Evolutionary conservation across 2,329 filamentous ascomycete genomes (phyloP), one percentile per base, ranked within the genome.

Genomic region (Claviceps citrina): DNA sequence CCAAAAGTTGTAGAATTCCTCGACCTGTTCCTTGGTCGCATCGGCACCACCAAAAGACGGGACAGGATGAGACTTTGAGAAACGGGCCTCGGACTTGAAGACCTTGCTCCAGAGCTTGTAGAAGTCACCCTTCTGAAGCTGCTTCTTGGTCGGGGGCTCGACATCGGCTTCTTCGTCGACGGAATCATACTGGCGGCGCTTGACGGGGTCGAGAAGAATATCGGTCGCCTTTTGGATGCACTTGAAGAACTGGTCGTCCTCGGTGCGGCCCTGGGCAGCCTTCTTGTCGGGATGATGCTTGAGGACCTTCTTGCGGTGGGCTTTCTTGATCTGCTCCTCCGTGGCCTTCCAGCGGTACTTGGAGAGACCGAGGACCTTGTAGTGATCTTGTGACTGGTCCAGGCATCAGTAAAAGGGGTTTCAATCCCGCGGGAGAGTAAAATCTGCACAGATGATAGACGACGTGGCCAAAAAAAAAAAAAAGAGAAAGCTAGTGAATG

Each of bases 161-260:
- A 94, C 81, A 43, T 98, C 84, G 47, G 91, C 91, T 51, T 76
- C 78, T 64, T 95, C 87, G 56, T 98, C 91, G 45, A 96, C 87
- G 2, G 85, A 94, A 64, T 98, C 91, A 66, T 82, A 98, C 66
- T 98, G 91, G 43, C 87, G 80, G 46, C 91, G 84, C 68, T 85
- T 93, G 60, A 79, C 71, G 38, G 91, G 91, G 67, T 98, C 91
- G 41, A 85, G 75, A 15, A 98, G 81, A 39, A 96, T 74, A 56
- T 98, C 91, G 53, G 82, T 89, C 43, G 91, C 91, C 65, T 95
- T 95, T 62, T 98, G 93, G 62, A 98, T 98, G 65, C 93, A 98
- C 75, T 98, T 98, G 81, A 98, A 98, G 73, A 98, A 98, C 62
- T 83, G 84, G 63, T 98, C 91, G 64, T 95, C 89, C 55, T 96